Base-by-base conservation (phyloP, 169 alveolate genomes). In the Toxoplasma gondii region DNA sequence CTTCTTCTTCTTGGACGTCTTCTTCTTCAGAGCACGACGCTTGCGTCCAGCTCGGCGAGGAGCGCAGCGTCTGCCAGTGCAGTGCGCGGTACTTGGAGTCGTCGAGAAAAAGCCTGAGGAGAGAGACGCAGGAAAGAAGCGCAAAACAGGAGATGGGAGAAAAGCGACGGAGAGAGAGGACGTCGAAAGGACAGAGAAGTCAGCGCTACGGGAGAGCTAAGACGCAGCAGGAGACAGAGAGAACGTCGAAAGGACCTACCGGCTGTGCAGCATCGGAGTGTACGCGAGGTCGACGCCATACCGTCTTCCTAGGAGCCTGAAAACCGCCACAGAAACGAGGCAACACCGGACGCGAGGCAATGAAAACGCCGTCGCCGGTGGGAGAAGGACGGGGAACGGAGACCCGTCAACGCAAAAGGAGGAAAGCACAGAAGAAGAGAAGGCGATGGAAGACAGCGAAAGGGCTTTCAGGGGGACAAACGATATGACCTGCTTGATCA, bases 221-320 rank as follows among this genome's bases (percentile, higher is more conserved):
- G n/a, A n/a, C 58, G 58, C 58, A 4, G 58, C 58, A 12, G 58
- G 58, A 12, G 22, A 49, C 12, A 4, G 22, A 49, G 58, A 49
- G 58, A 4, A 45, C 69, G 67, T 1, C 41, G 22, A 54, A 17
- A 38, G 5, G 22, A 31, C 93, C 54, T 34, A 90, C 93, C 86
- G 38, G 58, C 92, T 58, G 69, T 94, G 91, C 84, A 94, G 22
- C 96, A 94, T 94, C 22, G 96, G 96, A 10, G 96, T 91, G 87
- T 91, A 94, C 53, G 92, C 45, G 41, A 94, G 74, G 43, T 94
- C 88, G 0, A 88, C 94, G 41, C 92, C 94, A 64, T 91, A 80
- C 41, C 67, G 53, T 31, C 54, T 39, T 0, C 92, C 22, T 41
- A 93, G 53, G 27, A 93, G 16, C 84, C 95, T 92, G 91, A 84